Conservation (phyloP, 345 rosid genomes). For the Gossypium thurberi region DNA sequence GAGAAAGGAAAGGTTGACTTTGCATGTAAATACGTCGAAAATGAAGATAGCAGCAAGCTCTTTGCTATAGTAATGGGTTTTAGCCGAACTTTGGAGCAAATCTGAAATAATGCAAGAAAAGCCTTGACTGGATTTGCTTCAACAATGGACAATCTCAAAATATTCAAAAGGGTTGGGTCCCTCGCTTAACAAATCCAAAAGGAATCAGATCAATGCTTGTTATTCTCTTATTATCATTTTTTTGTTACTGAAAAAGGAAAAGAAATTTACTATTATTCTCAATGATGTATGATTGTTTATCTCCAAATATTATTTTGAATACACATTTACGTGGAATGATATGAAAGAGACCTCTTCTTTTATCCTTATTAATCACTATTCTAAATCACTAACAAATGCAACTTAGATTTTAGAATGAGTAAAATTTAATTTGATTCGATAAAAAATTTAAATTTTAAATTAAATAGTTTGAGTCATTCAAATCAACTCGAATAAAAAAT, state of each 20-base stretch:
- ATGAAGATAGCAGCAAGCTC: conserved; percentile 44
- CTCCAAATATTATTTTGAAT: too few species aligned
- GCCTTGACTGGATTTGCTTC: conserved; percentile 20
- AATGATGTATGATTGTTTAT: too few species aligned
- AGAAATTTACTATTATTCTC: too few species aligned
- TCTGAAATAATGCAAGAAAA: conserved; percentile 13
- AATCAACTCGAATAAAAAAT: too few species aligned
- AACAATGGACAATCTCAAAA: not conserved
- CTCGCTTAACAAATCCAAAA: not conserved
- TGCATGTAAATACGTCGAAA: conserved; percentile 31
- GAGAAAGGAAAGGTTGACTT: conserved; percentile 42
- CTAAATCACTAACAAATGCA: not conserved
- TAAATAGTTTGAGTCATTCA: too few species aligned
- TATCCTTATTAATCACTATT: not conserved
- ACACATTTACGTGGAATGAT: too few species aligned
- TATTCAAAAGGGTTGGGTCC: conserved; percentile 18
- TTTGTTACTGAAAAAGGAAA: not conserved
- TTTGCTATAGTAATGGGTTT: conserved; percentile 32
- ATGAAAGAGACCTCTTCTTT: too few species aligned
- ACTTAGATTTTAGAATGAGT: too few species aligned
- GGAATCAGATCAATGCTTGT: not conserved
- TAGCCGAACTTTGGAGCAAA: conserved; percentile 45
- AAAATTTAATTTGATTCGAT: too few species aligned
- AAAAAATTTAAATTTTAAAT: too few species aligned
- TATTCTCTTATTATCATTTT: not conserved